phyloP scores from a whole-genome alignment of 176 grass and related monocot genomes.

The Calamus simplicifolius region DNA sequence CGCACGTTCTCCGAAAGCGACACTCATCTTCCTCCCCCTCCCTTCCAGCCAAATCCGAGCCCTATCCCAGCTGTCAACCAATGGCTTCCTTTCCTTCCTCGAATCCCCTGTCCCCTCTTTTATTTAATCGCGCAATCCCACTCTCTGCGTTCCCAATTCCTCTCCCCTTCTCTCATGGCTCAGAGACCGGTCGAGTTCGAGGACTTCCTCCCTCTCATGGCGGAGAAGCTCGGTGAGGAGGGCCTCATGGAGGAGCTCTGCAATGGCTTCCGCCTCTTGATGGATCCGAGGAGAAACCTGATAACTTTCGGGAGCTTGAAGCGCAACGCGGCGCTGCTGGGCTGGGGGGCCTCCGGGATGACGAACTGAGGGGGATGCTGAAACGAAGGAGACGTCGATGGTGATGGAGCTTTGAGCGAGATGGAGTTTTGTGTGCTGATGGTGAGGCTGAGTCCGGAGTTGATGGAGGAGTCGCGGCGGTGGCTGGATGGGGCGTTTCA shows the following conservation, averaged over 20 bases:
- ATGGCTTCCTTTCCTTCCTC: conserved; percentile 29
- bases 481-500: conserved; percentile 55
- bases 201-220: too few relatives aligned
- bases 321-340: conserved; percentile 67
- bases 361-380: conserved; percentile 74
- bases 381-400: conserved; percentile 81
- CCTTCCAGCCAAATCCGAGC: too few relatives aligned
- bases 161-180: too few relatives aligned
- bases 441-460: conserved; percentile 79
- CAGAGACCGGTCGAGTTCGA: too few relatives aligned
- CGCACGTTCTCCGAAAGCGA: too few relatives aligned
- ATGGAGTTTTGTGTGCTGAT: conserved; percentile 96
- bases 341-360: conserved; percentile 53
- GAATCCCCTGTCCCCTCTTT: conserved; percentile 6
- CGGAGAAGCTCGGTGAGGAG: too few relatives aligned
- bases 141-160: too few relatives aligned
- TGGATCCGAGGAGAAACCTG: too few relatives aligned
- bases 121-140: too few relatives aligned
- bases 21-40: too few relatives aligned
- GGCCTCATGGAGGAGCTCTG: too few relatives aligned
- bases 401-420: conserved; percentile 73
- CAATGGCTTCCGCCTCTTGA: too few relatives aligned
- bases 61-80: conserved; percentile 15
- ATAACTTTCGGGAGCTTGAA: conserved; percentile 77
- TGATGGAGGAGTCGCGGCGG: conserved; percentile 53